phyloP scores from a whole-genome alignment of 2,329 filamentous ascomycete species.

The Emergomyces orientalis region DNA sequence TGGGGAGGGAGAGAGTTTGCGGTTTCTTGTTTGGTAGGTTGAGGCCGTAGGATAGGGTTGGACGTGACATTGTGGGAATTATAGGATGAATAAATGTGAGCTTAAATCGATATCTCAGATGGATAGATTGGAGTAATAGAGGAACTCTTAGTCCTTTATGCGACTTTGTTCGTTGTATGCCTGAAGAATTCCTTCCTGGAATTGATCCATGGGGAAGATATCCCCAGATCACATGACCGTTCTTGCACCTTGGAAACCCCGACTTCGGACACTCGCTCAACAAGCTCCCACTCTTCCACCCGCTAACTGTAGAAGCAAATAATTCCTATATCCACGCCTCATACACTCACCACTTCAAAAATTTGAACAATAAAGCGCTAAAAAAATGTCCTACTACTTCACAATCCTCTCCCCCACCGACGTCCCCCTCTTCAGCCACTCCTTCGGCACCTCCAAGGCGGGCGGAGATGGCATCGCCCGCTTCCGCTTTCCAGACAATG shows the following conservation, averaged over 20 bases:
- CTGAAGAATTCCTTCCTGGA: not conserved
- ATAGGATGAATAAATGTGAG: not conserved
- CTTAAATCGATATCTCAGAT: not conserved
- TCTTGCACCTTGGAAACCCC: too few species aligned
- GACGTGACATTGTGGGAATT: constrained; percentile 21
- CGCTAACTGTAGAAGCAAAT: not conserved
- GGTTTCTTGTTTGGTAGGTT: constrained; percentile 33
- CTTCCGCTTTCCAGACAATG: constrained; percentile 81
- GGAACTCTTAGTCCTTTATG: not conserved
- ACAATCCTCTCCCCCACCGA: constrained; percentile 92
- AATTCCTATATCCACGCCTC: not conserved
- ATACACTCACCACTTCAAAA: not conserved
- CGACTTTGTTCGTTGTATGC: not conserved
- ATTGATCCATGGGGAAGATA: not conserved
- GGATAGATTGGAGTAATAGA: not conserved
- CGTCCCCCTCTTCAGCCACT: constrained; percentile 91
- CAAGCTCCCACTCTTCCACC: not conserved
- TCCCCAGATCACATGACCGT: not conserved
- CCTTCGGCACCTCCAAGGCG: constrained; percentile 93
- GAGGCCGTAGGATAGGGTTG: constrained; percentile 35
- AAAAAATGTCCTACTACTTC: constrained; percentile 94
- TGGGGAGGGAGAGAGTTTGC: constrained; percentile 16
- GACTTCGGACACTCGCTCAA: too few species aligned
- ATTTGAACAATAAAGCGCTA: not conserved
- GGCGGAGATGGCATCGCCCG: constrained; percentile 86